Conservation (phyloP, 345 rosid species). For the Linum tenue region DNA sequence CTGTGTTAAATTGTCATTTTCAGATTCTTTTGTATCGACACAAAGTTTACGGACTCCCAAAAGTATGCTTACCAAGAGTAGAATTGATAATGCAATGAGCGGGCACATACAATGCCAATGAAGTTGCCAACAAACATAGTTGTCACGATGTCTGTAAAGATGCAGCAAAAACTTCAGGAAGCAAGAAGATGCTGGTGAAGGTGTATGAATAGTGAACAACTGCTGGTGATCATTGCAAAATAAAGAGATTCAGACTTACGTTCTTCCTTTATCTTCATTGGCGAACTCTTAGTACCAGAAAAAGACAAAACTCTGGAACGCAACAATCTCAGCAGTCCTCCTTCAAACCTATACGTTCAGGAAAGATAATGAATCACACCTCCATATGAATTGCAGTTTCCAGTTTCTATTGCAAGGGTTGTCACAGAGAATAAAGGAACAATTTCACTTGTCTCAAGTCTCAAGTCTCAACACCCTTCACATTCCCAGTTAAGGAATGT, state of each 20-base stretch:
- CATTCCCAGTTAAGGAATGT: too few species aligned
- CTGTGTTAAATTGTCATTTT: too few species aligned
- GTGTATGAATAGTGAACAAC: too few species aligned
- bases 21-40: too few species aligned
- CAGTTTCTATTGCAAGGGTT: neutral
- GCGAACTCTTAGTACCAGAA: conserved; percentile 24
- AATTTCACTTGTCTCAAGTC: too few species aligned
- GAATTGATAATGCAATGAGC: conserved; percentile 94
- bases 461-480: too few species aligned
- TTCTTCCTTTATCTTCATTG: conserved; percentile 38
- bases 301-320: conserved; percentile 32
- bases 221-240: neutral
- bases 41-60: too few species aligned
- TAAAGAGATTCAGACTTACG: conserved; percentile 33
- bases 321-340: conserved; percentile 63
- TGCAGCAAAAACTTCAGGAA: conserved; percentile 4
- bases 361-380: neutral
- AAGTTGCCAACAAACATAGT: conserved; percentile 83
- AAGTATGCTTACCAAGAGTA: conserved; percentile 65
- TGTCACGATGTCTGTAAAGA: conserved; percentile 53
- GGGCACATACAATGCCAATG: conserved; percentile 78
- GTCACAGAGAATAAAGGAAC: neutral
- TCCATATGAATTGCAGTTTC: neutral
- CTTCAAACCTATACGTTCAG: conserved; percentile 57
- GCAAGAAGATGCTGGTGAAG: conserved; percentile 1